phyloP scores from a whole-genome alignment of 192 early-diverging fungal genomes.

The Mortierella claussenii region DNA sequence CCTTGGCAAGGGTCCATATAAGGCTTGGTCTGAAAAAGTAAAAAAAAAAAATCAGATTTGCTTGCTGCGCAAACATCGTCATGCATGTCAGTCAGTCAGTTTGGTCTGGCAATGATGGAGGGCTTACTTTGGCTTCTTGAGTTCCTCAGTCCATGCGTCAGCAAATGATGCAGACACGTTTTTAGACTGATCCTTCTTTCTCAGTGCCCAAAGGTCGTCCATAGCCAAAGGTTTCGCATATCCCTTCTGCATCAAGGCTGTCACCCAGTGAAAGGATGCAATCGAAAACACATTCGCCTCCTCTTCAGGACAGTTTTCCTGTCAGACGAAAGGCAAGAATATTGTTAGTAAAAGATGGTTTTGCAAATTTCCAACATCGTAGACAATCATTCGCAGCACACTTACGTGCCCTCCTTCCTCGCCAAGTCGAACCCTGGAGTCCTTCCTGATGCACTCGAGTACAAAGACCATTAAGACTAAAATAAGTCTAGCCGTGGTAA shows the following conservation, averaged over 20 bases:
- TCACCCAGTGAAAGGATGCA: slow-evolving; percentile 92
- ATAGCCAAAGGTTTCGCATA: slow-evolving; percentile 75
- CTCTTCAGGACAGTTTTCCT: slow-evolving; percentile 75
- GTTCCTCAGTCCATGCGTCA: slow-evolving; percentile 73
- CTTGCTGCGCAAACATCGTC: too few relatives aligned
- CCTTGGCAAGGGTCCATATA: slow-evolving; percentile 60
- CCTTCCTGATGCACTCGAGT: slow-evolving; percentile 39
- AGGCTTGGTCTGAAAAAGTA: slow-evolving; percentile 68
- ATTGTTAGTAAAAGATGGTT: background rate
- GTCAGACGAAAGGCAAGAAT: background rate
- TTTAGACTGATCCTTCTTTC: slow-evolving; percentile 64
- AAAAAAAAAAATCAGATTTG: background rate
- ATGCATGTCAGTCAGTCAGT: background rate
- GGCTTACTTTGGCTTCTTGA: slow-evolving; percentile 58
- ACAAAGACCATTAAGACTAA: slow-evolving; percentile 12
- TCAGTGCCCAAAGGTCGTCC: slow-evolving; percentile 79
- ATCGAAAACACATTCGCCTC: slow-evolving; percentile 85
- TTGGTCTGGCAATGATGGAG: background rate
- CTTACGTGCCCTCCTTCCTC: slow-evolving; percentile 28
- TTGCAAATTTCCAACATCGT: background rate
- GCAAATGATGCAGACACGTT: slow-evolving; percentile 74
- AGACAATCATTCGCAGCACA: too few relatives aligned
- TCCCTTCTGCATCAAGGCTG: slow-evolving; percentile 82
- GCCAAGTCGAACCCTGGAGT: slow-evolving; percentile 33
- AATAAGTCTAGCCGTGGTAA: slow-evolving; percentile 9